A percentile compares a stretch with the other conserved stretches of the same genome.
phyloP scores from a whole-genome alignment of 83 land plant genomes.

The Diphasiastrum complanatum region DNA sequence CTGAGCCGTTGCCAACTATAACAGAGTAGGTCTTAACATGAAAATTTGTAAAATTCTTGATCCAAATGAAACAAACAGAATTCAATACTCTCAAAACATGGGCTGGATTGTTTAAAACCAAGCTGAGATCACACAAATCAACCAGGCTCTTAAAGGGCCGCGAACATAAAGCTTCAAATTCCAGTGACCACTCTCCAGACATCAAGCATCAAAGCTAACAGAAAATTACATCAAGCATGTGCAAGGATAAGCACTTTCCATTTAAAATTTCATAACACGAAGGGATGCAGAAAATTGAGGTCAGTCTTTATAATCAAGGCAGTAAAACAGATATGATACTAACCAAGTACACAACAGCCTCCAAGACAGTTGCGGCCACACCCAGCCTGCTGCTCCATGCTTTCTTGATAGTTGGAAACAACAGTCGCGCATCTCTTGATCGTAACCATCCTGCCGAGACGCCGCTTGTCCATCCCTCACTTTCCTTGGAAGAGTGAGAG shows the following conservation, averaged over 20 bases:
- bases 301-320: neutral
- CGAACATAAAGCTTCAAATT: no score
- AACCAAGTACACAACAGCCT: slow-evolving; percentile 61
- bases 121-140: no score
- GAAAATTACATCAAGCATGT: neutral
- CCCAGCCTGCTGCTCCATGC: slow-evolving; percentile 34
- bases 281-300: neutral
- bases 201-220: neutral
- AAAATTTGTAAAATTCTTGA: no score
- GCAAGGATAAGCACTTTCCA: neutral
- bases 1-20: no score
- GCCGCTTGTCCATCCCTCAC: no score
- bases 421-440: slow-evolving; percentile 75
- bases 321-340: neutral
- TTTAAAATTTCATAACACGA: neutral
- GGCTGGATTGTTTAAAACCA: no score
- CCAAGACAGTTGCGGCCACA: slow-evolving; percentile 71
- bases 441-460: no score
- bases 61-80: no score
- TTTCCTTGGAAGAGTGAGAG: slow-evolving; percentile 5
- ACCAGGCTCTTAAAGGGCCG: no score
- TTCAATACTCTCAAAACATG: no score
- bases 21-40: no score
- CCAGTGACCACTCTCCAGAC: neutral
- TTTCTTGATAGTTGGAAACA: slow-evolving; percentile 68